Evolutionary conservation across 2,329 filamentous ascomycete species (phyloP), one percentile per base, ranked within the genome.

Genomic region (Colletotrichum tamarilloi): DNA sequence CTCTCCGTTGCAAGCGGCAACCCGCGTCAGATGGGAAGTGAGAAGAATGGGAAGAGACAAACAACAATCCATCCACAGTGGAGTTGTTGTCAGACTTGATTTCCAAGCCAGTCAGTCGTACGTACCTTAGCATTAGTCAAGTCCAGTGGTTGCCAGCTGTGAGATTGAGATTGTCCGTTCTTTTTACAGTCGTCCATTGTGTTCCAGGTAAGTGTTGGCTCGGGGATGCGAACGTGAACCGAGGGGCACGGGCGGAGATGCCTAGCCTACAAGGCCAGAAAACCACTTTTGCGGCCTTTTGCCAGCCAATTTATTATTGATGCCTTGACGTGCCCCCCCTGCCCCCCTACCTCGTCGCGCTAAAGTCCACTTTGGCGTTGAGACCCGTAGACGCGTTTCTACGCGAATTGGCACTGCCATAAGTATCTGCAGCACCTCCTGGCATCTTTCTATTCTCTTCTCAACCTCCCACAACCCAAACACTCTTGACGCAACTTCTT

Each of bases 391-490:
- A 55, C 62, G 73, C 73, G 73, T 73, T 66, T 70, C 72, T 69
- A 75, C 73, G 73, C 73, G 73, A 75, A 72, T 63, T 38, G 49
- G 56, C 46, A 46, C 52, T 30, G 58, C 62, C 64, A 70, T 75
- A 75, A 75, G 71, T 75, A 74, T 64, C 73, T 73, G 63, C 73
- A 69, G 60, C 73, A 73, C 55, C 71, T 68, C 64, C 70, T 57
- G 64, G 59, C 55, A 32, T 16, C 58, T 63, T 22, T 46, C 56
- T 30, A 8, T 9, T 55, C 30, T 52, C 53, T 57, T 60, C 26
- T 62, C 56, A 65, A 63, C 57, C 65, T 64, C 68, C 73, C 65
- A 66, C 62, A 46, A 71, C 22, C n/a, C 62, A 72, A 73, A 49
- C 52, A 38, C 49, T 57, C 56, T 57, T 71, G 58, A 67, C 62